These are phyloP conservation scores for Leishmania turanica DNA, from an alignment of 208 protist species.

Conservation along the genomic window DNA sequence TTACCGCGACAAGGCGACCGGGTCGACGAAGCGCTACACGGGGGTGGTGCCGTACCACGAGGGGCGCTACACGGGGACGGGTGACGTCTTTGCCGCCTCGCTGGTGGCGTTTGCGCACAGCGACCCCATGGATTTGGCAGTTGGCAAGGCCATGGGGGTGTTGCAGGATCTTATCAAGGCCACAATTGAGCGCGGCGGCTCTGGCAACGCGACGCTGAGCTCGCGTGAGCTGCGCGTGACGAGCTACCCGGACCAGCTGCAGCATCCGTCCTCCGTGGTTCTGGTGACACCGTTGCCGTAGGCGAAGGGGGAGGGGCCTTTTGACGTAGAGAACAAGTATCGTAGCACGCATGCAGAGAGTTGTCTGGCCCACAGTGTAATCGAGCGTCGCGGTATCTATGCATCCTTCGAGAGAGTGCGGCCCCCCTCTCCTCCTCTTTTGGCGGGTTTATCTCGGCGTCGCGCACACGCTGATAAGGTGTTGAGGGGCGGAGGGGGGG, in stretches of 20 bases:
- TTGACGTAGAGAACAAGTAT: not conserved
- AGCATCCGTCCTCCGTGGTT: conserved; percentile 47
- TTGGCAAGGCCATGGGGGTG: conserved; percentile 83
- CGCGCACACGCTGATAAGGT: not conserved
- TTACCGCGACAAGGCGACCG: conserved; percentile 16
- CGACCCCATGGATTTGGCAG: conserved; percentile 53
- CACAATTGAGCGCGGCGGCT: conserved; percentile 56
- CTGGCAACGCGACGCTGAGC: conserved; percentile 48
- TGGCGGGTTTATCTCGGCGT: too few relatives aligned
- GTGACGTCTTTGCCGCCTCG: conserved; percentile 81
- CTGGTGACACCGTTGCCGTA: conserved; percentile 41
- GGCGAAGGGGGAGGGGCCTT: not conserved
- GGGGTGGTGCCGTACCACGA: conserved; percentile 73
- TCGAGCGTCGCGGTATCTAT: not conserved
- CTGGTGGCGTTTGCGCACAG: conserved; percentile 71
- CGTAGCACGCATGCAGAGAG: not conserved
- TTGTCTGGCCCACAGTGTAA: not conserved
- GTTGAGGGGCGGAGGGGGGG: too few relatives aligned
- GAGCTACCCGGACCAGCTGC: conserved; percentile 43
- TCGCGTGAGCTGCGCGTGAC: conserved; percentile 81
- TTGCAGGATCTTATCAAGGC: conserved; percentile 82
- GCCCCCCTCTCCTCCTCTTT: not conserved
- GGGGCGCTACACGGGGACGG: conserved; percentile 88
- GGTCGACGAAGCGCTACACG: conserved; percentile 47
- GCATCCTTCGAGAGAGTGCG: not conserved